Evolutionary conservation across 495 filamentous ascomycete species (phyloP), one percentile per base, ranked within the genome.

Genomic region (Aspergillus hancockii): DNA sequence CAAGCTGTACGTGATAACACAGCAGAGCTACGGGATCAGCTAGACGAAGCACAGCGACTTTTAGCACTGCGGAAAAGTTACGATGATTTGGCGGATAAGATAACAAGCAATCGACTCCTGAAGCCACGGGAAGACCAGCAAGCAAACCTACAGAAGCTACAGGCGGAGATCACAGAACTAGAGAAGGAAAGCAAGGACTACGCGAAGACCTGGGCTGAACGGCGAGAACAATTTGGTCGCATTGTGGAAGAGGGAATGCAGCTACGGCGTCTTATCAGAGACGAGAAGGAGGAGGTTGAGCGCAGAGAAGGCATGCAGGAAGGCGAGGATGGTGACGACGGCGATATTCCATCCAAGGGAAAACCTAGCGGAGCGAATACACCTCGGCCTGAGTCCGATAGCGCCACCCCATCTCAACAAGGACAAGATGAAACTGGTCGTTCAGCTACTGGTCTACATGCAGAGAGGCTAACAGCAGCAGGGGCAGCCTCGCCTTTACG

Each of bases 171-270:
- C 70, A 81, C 82, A 1, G 93, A 96, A 62, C 73, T 98, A 64
- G 85, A 94, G 74, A 82, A 84, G 46, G 92, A 98, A 75, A 90
- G 90, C 69, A 80, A 83, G 71, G 85, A 88, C 36, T 96, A 94
- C 72, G 87, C 85, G 10, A 79, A 79, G 51, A 96, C 91, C 4
- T 98, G 93, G 93, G 76, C 82, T 18, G 91, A 96, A 70, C 81
- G 95, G 34, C 75, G 92, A 41, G 88, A 89, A 65, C 92, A 96
- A 74, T 98, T 98, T 73, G 90, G 88, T 13, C 80, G 85, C 62
- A 94, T 98, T 67, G 90, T 97, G 58, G 91, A 92, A 40, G 93
- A 98, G 78, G 90, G 92, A 5, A 90, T 89, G 85, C 81, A 90
- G 60, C 81, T 98, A 63, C 81, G 92, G 50, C 83, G 88, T 32